Evolutionary conservation across 2,329 filamentous ascomycete genomes (phyloP), one percentile per base, ranked within the genome.

Genomic region (Fusarium poae): DNA sequence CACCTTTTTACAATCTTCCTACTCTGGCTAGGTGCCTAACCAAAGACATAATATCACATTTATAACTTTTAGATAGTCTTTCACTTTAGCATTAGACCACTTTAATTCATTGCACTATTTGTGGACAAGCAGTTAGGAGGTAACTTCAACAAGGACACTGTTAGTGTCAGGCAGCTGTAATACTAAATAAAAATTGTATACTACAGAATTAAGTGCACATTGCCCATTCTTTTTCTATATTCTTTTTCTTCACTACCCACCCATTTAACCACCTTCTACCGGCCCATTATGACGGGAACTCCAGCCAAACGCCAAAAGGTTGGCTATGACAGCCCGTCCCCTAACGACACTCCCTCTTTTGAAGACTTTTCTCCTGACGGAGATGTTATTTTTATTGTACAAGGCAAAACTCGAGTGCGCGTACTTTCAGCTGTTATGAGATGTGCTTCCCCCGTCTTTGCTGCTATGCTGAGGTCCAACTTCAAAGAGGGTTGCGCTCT

Each of bases 401-500:
- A 42, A 3, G 21, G 13, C 0, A 20, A 42, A 3, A 42, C 13
- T 6, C 13, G 34, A 16, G 61, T 64, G 6, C 48, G 44, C 2
- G 37, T 63, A 3, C 3, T 25, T 9, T 62, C 53, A 1, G 2
- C 7, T 0, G 13, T 49, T 5, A 40, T 42, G 12, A 53, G 23
- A 18, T 2, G 1, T 3, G 45, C 57, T 18, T 66, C 62, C 0
- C 18, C 4, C 7, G 46, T 67, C 1, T 62, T 67, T 23, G 18
- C 15, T 6, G 9, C 10, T 2, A 67, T 67, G 62, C 29, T 67
- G 4, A 30, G 29, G 2, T 39, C 48, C 1, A 44, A 25, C 2
- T 67, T 67, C 42, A 42, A 30, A 11, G 62, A 67, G 16, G 64
- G 64, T 3, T 39, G 20, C 4, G 35, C 39, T 10, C 16, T 42